Conservation (phyloP, 75 land plant species). For the Cunninghamia lanceolata region DNA sequence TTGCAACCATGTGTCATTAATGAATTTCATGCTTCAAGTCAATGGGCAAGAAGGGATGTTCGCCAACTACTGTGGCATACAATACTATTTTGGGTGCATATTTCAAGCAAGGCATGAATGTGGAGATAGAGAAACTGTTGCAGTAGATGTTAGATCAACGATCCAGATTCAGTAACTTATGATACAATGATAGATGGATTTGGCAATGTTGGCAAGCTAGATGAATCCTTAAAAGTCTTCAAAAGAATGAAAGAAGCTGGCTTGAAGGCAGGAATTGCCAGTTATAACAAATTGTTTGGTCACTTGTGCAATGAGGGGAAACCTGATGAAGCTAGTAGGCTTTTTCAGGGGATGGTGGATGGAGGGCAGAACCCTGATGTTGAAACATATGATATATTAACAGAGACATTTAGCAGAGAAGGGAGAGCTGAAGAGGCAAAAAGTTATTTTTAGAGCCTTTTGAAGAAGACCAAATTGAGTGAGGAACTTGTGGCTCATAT, state of each 20-base stretch:
- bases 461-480: too few species aligned
- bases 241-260: slow-evolving; percentile 16
- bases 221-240: slow-evolving; percentile 12
- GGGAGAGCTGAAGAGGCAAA: slow-evolving; percentile 9
- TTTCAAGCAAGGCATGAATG: background rate
- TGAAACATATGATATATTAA: slow-evolving; percentile 21
- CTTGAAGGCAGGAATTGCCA: slow-evolving; percentile 21
- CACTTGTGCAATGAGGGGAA: slow-evolving; percentile 25
- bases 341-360: slow-evolving; percentile 23
- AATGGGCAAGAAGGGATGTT: background rate
- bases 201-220: background rate
- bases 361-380: slow-evolving; percentile 13
- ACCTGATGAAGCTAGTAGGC: slow-evolving; percentile 19
- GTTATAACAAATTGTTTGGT: slow-evolving; percentile 22
- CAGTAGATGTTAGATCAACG: too few species aligned
- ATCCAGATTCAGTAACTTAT: too few species aligned
- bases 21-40: background rate
- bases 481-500: too few species aligned
- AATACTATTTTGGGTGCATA: too few species aligned
- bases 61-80: slow-evolving; percentile 29
- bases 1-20: too few species aligned
- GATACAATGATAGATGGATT: too few species aligned
- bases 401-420: slow-evolving; percentile 20
- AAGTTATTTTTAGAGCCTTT: background rate
- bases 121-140: too few species aligned